A percentile compares a stretch with the other conserved stretches of the same genome.
Conservation (phyloP, 1,284 basidiomycete genomes). For the Leccinum subspadiceum region DNA sequence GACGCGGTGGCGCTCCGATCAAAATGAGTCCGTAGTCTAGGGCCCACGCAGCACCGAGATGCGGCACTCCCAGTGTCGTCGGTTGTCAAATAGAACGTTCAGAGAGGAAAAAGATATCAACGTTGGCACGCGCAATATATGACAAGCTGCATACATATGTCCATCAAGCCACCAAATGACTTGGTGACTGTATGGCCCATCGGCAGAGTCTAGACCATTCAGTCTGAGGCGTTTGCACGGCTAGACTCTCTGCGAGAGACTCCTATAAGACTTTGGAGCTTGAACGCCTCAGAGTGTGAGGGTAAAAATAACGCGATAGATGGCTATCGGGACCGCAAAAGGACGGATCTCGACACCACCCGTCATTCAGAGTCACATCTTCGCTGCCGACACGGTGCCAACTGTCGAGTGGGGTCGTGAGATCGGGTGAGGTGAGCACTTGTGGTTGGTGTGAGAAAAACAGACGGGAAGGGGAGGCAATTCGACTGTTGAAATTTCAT, state of each 20-base stretch:
- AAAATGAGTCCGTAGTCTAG: background rate
- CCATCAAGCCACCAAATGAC: slow-evolving; percentile 34
- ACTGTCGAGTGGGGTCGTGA: background rate
- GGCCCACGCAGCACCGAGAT: slow-evolving; percentile 16
- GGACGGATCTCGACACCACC: slow-evolving; percentile 4
- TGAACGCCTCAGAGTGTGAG: background rate
- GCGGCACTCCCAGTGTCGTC: background rate
- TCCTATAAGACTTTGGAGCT: background rate
- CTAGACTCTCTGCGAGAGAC: background rate
- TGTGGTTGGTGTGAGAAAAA: slow-evolving; percentile 14
- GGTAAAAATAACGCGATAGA: background rate
- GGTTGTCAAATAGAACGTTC: background rate
- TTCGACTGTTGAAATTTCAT: background rate
- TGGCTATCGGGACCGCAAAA: slow-evolving; percentile 20
- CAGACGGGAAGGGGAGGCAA: background rate
- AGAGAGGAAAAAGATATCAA: background rate
- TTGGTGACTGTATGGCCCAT: background rate
- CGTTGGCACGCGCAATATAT: background rate
- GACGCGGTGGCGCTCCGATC: slow-evolving; percentile 31
- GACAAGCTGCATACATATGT: slow-evolving; percentile 2
- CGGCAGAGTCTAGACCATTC: slow-evolving; percentile 12
- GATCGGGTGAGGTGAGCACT: background rate
- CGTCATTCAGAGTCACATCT: slow-evolving; percentile 4
- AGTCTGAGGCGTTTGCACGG: slow-evolving; percentile 1
- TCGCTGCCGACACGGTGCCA: slow-evolving; percentile 12